Evolutionary conservation across 257 asterid genomes (phyloP), one percentile per base, ranked within the genome.

Genomic region (Gynochthodes officinalis): DNA sequence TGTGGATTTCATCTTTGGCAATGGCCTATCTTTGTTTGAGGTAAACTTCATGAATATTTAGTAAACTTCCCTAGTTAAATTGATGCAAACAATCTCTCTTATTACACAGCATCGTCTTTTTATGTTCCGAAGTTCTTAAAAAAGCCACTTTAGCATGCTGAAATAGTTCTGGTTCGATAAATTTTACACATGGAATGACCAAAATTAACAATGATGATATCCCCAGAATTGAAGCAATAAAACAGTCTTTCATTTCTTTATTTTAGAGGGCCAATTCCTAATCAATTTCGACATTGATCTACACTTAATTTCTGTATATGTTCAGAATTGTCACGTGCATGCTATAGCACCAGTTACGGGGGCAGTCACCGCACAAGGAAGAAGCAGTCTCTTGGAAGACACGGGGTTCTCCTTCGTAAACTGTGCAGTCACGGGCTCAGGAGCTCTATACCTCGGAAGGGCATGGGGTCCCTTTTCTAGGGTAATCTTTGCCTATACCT

Each of bases 381-480:
- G 97, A 52, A 84, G 82, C 40, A 94, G 96, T 77, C 75, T 89
- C 57, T 71, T 91, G 43, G 96, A 94, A 0, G 96, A 85, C 85
- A 88, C 87, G 0, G 99, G 99, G 0, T 94, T 94, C 32, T 87
- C 96, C 4, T 94, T 94, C 50, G 93, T 91, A 21, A 89, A 87
- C 75, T 94, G 99, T 71, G 88, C 81, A 82, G 97, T 94, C 68
- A 94, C 97, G 35, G 99, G 99, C 0, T 91, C 99, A 5, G 97
- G 97, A 9, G 95, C 95, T 19, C 82, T 94, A 65, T 94, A 87
- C 90, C 89, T 94, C 0, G 99, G 99, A 61, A 84, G 99, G 88
- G 99, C 99, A 14, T 94, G 99, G 97, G 97, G 97, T 4, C 96
- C 99, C 2, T 94, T 94, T 67, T 94, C 99, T 0, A 88, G 96